These are phyloP conservation scores for Rhododendron kiyosumense DNA, from an alignment of 148 eudicot species.

Conservation along the genomic window DNA sequence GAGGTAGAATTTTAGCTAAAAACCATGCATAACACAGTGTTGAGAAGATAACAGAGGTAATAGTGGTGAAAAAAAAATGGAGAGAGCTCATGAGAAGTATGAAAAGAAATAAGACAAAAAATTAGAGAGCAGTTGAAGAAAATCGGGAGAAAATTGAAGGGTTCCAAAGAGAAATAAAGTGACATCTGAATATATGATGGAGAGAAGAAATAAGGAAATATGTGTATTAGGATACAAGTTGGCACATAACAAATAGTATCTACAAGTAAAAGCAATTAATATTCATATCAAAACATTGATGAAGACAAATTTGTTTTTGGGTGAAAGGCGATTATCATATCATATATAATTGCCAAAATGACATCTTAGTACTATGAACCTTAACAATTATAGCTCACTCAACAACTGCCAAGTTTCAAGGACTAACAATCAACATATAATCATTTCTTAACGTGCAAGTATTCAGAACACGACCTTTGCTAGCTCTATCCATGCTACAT, in stretches of 20 bases:
- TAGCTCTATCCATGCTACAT: not conserved
- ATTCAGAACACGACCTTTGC: not conserved
- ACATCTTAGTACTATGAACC: not conserved
- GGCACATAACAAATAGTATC: not conserved
- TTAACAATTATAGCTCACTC: no score
- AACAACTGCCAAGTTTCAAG: not conserved
- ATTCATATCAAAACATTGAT: no score
- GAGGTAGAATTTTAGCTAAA: not conserved
- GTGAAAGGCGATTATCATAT: no score
- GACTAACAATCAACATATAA: not conserved
- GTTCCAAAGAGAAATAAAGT: not conserved
- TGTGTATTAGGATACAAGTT: not conserved
- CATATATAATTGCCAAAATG: not conserved
- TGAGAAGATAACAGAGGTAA: not conserved
- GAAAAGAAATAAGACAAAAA: not conserved
- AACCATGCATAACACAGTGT: not conserved
- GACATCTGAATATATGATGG: not conserved
- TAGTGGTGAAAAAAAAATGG: not conserved
- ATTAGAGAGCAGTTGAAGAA: not conserved
- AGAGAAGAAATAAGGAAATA: not conserved
- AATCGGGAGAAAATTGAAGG: not conserved
- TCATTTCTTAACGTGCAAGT: not conserved
- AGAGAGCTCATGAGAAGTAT: not conserved
- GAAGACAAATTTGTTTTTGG: not conserved
- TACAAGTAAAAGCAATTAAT: not conserved